Base-by-base conservation (phyloP, 768 basidiomycete genomes). In the Leccinum imitatum region DNA sequence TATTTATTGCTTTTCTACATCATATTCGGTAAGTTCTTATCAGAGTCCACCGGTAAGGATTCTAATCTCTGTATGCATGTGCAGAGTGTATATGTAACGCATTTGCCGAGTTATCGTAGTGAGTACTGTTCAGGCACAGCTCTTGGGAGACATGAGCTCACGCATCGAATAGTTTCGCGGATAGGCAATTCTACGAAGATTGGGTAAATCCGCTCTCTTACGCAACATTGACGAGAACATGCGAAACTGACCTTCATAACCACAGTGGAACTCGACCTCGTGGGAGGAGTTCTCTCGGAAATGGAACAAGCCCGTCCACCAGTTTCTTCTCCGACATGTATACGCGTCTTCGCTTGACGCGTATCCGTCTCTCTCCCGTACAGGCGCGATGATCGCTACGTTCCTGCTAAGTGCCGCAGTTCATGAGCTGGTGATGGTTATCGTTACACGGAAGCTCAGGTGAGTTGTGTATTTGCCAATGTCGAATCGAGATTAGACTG, bases 221-320 rank as follows among this genome's bases (percentile, higher is more conserved):
- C 11, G 19, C 46, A 17, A n/a, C 10, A 25, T 19, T 48, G 25
- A 13, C 35, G 25, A 52, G 46, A 7, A 54, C 21, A 37, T 37
- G 14, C 41, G 21, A 13, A 54, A 30, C 39, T 62, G 30, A 60
- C 17, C 13, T 59, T 39, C 2, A 35, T 14, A 17, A 57, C 21
- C 25, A 35, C n/a, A 85, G 91, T 98, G 96, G 96, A 98, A 98
- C 75, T 93, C 93, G 6, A 93, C 90, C 0, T 92, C 93, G 2
- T 95, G 91, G 91, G 96, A 98, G 65, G 93, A 98, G 73, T 98
- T 96, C 73, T 91, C 95, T 4, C 87, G 97, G 48, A 95, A 96
- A 77, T 98, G 97, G 96, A 98, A 98, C 77, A 94, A 92, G 64
- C 96, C 96, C 11, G 96, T 98, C 33, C 89, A 98, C 65, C 82